phyloP scores from a whole-genome alignment of 2,329 filamentous ascomycete genomes.

The Nemania diffusa region DNA sequence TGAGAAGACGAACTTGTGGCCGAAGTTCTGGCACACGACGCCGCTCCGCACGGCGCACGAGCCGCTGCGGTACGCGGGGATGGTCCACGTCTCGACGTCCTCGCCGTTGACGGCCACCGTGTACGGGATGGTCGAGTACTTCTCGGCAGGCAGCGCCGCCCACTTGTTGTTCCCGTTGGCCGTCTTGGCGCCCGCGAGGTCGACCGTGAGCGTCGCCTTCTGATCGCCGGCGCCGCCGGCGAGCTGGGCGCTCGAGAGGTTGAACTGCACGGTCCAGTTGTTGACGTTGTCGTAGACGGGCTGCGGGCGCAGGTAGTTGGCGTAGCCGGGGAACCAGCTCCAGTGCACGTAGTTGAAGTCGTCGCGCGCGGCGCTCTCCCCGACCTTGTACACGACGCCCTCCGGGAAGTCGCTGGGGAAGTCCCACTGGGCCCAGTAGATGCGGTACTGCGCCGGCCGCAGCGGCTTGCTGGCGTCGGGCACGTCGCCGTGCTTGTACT shows the following conservation, averaged over 20 bases:
- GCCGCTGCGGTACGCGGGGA: constrained; percentile 59
- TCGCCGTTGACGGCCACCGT: constrained; percentile 55
- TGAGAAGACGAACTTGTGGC: constrained; percentile 69
- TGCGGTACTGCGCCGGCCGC: constrained; percentile 64
- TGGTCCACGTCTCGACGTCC: constrained; percentile 50
- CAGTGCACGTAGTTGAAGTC: constrained; percentile 74
- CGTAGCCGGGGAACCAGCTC: constrained; percentile 69
- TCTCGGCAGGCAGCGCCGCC: constrained; percentile 62
- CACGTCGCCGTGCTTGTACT: constrained; percentile 68
- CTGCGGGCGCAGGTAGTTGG: constrained; percentile 58
- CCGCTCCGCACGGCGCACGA: constrained; percentile 70
- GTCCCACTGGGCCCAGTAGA: constrained; percentile 72
- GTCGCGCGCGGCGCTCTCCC: constrained; percentile 57
- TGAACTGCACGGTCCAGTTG: constrained; percentile 69
- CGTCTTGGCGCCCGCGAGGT: constrained; percentile 71
- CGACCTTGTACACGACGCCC: constrained; percentile 64
- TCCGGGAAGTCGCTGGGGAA: constrained; percentile 69
- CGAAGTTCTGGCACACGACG: constrained; percentile 70
- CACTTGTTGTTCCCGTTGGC: constrained; percentile 66
- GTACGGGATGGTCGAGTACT: constrained; percentile 64
- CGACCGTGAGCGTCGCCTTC: constrained; percentile 69
- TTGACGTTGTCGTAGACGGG: constrained; percentile 54
- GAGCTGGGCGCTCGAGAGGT: constrained; percentile 57
- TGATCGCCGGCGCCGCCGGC: constrained; percentile 51
- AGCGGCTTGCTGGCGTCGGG: constrained; percentile 50